Evolutionary conservation across 2,329 filamentous ascomycete species (phyloP).

Genomic region (Fusarium sp.): DNA sequence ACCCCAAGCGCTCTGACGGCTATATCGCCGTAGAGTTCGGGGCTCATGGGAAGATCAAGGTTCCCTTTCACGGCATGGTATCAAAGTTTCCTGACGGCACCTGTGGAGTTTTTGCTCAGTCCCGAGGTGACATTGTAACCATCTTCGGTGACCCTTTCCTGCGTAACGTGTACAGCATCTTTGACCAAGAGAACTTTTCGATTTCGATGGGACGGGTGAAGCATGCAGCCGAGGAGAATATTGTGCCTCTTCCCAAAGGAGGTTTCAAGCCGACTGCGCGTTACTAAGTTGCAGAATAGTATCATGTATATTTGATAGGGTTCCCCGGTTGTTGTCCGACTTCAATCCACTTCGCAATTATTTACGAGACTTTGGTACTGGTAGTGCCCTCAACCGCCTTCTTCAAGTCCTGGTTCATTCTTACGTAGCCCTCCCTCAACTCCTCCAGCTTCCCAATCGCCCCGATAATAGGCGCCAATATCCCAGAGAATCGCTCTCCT

Average conservation of each 20-base stretch:
- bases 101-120: background rate
- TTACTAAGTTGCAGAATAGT: background rate
- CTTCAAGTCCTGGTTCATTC: slow-evolving; percentile 13
- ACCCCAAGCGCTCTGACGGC: background rate
- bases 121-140: background rate
- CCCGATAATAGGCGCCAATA: background rate
- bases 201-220: slow-evolving; percentile 4
- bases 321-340: no score
- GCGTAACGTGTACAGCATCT: slow-evolving; percentile 10
- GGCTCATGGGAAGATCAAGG: background rate
- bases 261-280: background rate
- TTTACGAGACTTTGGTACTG: background rate
- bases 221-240: background rate
- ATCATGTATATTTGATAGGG: background rate
- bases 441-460: background rate
- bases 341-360: background rate
- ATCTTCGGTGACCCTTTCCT: slow-evolving; percentile 13
- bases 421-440: background rate
- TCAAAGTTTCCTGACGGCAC: background rate
- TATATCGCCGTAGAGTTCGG: slow-evolving; percentile 1
- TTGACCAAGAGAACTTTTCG: slow-evolving; percentile 1
- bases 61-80: slow-evolving; percentile 1
- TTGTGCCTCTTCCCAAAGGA: background rate
- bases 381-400: background rate
- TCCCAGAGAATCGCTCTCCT: slow-evolving; percentile 8